These are phyloP conservation scores for Plasmodium sp. DNA, from an alignment of 169 alveolate species.

Conservation along the genomic window DNA sequence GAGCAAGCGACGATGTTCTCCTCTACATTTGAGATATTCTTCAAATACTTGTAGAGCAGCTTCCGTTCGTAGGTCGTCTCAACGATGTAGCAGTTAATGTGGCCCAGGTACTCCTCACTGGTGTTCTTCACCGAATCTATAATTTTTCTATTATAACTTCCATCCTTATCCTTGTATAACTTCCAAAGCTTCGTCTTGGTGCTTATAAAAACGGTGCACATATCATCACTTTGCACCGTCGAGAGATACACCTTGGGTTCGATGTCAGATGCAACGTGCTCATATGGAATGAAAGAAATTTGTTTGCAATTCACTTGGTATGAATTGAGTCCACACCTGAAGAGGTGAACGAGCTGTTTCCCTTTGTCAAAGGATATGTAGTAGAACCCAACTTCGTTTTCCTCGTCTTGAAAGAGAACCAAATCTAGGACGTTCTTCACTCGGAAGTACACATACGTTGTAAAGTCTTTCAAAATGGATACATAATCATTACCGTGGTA, in stretches of 20 bases:
- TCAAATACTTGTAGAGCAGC: conserved; percentile 13
- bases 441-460: conserved; percentile 2
- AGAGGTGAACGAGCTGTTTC: background rate
- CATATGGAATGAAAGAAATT: conserved; percentile 48
- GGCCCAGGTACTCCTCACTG: conserved; percentile 15
- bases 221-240: conserved; percentile 13
- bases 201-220: conserved; percentile 8
- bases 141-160: conserved; percentile 5
- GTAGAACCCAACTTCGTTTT: conserved; percentile 12
- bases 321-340: background rate
- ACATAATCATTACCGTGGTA: conserved; percentile 21
- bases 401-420: background rate
- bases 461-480: conserved; percentile 8
- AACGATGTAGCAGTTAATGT: conserved; percentile 31
- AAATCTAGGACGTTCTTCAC: conserved; percentile 14
- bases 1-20: conserved; percentile 27
- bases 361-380: conserved; percentile 1
- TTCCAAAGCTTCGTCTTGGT: conserved; percentile 30
- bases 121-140: conserved; percentile 11
- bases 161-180: background rate
- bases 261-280: background rate
- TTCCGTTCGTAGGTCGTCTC: conserved; percentile 4
- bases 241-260: conserved; percentile 1
- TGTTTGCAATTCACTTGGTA: background rate
- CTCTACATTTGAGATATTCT: background rate